Conservation (phyloP, 306 rosid genomes). For the Sphenostylis stenocarpa region DNA sequence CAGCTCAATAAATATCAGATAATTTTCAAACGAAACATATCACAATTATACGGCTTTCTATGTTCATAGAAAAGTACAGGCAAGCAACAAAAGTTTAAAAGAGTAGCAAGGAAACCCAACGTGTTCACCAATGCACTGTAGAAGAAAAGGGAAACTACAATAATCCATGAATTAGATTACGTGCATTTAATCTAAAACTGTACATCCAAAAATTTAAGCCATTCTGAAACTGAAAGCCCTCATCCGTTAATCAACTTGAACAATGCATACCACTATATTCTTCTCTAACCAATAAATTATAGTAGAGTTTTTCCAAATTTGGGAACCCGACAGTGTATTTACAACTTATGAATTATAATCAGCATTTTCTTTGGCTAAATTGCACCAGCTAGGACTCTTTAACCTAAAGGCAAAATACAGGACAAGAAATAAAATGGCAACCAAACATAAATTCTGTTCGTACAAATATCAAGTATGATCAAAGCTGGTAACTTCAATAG, state of each 20-base stretch:
- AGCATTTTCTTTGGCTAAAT: background rate
- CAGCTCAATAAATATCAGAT: constrained; percentile 21
- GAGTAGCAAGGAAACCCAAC: background rate
- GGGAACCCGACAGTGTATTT: background rate
- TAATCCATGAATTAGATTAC: background rate
- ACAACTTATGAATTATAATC: background rate
- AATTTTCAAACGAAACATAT: constrained; percentile 3
- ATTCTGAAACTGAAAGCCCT: background rate
- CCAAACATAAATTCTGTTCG: background rate
- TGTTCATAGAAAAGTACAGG: background rate
- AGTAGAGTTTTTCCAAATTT: background rate
- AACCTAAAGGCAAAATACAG: background rate
- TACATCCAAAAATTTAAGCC: background rate
- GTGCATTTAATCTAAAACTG: background rate
- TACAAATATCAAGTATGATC: background rate
- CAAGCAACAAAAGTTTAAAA: background rate
- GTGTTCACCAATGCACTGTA: background rate
- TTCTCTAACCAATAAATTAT: background rate
- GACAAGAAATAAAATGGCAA: background rate
- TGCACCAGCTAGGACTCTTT: background rate
- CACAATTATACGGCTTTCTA: background rate
- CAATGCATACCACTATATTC: background rate
- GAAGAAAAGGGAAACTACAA: background rate
- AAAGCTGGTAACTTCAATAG: background rate
- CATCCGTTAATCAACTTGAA: background rate